Evolutionary conservation across 257 asterid genomes (phyloP).

Genomic region (Eucommia ulmoides): DNA sequence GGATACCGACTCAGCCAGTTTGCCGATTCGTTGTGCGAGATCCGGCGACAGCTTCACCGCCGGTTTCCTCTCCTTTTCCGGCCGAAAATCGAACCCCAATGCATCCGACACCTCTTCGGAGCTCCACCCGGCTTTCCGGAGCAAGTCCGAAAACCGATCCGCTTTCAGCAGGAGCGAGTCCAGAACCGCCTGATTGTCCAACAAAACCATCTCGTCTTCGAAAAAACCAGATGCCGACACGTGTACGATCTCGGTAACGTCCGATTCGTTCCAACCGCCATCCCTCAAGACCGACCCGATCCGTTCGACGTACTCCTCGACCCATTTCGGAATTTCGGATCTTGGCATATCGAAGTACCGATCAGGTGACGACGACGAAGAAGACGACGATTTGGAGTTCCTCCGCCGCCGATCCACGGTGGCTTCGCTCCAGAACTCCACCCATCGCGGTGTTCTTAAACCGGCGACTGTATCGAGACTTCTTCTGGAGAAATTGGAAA

Average conservation of each 20-base stretch:
- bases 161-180: conserved; percentile 80
- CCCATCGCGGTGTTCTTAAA: conserved; percentile 73
- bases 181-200: conserved; percentile 71
- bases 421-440: conserved; percentile 99
- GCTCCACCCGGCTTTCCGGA: conserved; percentile 94
- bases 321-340: conserved; percentile 76
- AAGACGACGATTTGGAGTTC: conserved; percentile 58
- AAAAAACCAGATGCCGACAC: conserved; percentile 86
- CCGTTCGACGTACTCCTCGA: conserved; percentile 52
- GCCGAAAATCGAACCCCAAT: conserved; percentile 67
- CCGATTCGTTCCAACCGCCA: conserved; percentile 93
- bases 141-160: conserved; percentile 80
- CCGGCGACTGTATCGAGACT: conserved; percentile 45
- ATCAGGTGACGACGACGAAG: conserved; percentile 78
- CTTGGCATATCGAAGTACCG: conserved; percentile 52
- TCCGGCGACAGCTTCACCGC: conserved; percentile 55
- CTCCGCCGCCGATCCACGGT: conserved; percentile 70
- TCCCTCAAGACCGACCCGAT: conserved; percentile 76
- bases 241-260: conserved; percentile 64
- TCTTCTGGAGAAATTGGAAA: conserved; percentile 35
- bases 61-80: conserved; percentile 62
- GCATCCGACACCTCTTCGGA: conserved; percentile 89
- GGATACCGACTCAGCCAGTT: conserved; percentile 78
- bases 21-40: conserved; percentile 55
- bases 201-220: conserved; percentile 68